These are phyloP conservation scores for Tylopilus vinaceipallidus DNA, from an alignment of 768 basidiomycete species.

Conservation along the genomic window DNA sequence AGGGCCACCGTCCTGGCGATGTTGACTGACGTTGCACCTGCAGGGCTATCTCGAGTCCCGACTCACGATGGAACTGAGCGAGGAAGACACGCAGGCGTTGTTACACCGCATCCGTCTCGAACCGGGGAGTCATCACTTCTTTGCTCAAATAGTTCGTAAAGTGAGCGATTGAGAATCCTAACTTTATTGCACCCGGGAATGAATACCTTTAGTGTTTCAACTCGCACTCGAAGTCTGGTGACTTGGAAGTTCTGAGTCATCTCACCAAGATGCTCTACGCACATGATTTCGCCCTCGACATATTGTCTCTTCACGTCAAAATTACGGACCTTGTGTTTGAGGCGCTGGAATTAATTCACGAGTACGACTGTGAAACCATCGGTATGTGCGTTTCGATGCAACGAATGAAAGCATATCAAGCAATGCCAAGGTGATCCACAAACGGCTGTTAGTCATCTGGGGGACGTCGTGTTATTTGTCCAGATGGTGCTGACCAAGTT, in stretches of 20 bases:
- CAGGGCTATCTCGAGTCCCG: conserved; percentile 53
- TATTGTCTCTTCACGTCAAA: conserved; percentile 64
- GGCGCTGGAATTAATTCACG: conserved; percentile 59
- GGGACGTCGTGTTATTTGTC: conserved; percentile 74
- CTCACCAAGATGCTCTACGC: conserved; percentile 66
- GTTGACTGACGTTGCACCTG: conserved; percentile 6
- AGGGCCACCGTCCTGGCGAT: not conserved
- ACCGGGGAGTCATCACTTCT: conserved; percentile 51
- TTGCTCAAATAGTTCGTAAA: conserved; percentile 56
- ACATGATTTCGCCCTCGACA: conserved; percentile 60
- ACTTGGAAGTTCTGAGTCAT: conserved; percentile 68
- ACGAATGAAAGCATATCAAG: not conserved
- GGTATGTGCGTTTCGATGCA: conserved; percentile 44
- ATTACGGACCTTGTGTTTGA: conserved; percentile 65
- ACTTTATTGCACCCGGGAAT: not conserved
- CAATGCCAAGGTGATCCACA: conserved; percentile 69
- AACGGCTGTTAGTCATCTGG: conserved; percentile 73
- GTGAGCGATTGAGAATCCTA: conserved; percentile 36
- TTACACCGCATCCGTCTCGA: conserved; percentile 52
- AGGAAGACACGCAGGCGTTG: conserved; percentile 36
- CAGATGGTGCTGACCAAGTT: conserved; percentile 67
- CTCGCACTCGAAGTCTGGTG: conserved; percentile 47
- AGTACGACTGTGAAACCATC: conserved; percentile 78
- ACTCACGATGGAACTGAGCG: conserved; percentile 47
- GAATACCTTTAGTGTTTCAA: conserved; percentile 52